Conservation (phyloP, 306 rosid species). For the Styphnolobium japonicum region DNA sequence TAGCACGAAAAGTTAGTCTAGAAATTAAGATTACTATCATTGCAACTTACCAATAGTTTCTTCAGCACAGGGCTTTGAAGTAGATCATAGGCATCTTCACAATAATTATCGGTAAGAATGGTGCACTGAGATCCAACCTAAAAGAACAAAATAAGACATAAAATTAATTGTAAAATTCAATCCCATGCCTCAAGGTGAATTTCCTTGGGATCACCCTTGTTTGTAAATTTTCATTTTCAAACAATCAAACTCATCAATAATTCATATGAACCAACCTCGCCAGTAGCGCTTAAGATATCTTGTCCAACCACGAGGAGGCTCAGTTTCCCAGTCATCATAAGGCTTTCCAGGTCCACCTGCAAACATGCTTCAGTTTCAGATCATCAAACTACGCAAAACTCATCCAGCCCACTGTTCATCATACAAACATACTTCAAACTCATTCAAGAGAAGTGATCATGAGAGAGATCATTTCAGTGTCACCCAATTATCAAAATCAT, state of each 20-base stretch:
- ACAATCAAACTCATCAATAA: conserved; percentile 13
- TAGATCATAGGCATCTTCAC: conserved; percentile 89
- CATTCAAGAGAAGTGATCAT: background rate
- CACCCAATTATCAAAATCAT: background rate
- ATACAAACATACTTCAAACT: background rate
- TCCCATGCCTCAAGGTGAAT: background rate
- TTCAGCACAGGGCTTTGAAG: conserved; percentile 70
- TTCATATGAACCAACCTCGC: conserved; percentile 56
- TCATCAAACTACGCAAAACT: conserved; percentile 24
- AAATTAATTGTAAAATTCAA: background rate
- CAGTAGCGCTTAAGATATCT: conserved; percentile 56
- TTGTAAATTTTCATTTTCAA: conserved; percentile 13
- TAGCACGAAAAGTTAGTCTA: background rate
- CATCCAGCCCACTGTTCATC: background rate
- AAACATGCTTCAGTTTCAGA: conserved; percentile 15
- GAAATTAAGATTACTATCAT: too few species aligned
- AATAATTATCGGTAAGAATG: conserved; percentile 75
- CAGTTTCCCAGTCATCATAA: conserved; percentile 56
- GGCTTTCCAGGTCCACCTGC: conserved; percentile 76
- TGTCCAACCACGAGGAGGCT: conserved; percentile 66
- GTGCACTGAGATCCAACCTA: conserved; percentile 91
- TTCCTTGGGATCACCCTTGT: background rate
- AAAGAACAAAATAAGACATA: background rate
- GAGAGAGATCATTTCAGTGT: background rate
- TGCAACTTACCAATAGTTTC: conserved; percentile 89